Percentiles rank a stretch among this genome's conserved stretches.
These are phyloP conservation scores for Gomphus bonarii DNA, from an alignment of 1,284 basidiomycete species.

Conservation along the genomic window DNA sequence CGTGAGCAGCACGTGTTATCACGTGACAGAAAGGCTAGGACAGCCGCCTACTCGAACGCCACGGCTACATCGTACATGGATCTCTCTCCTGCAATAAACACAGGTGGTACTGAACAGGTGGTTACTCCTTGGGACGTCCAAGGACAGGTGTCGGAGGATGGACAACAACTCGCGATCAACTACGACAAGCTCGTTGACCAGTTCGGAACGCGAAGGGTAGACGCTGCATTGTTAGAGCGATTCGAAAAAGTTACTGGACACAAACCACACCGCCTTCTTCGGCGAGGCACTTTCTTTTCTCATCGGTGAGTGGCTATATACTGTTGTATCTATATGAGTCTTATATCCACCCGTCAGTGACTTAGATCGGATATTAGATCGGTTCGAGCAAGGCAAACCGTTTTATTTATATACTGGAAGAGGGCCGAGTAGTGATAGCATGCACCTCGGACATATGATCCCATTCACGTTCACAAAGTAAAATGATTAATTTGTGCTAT, in stretches of 20 bases:
- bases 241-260: constrained; percentile 90
- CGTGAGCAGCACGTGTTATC: no score
- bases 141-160: constrained; percentile 82
- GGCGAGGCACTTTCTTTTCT: constrained; percentile 95
- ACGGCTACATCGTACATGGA: no score
- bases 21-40: no score
- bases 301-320: constrained; percentile 59
- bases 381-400: constrained; percentile 94
- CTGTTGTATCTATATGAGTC: constrained; percentile 2
- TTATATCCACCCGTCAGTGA: constrained; percentile 45
- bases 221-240: constrained; percentile 69
- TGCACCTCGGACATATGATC: constrained; percentile 98
- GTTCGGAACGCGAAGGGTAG: constrained; percentile 86
- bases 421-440: constrained; percentile 92
- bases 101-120: constrained; percentile 55
- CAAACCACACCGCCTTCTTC: constrained; percentile 83
- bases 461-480: constrained; percentile 97
- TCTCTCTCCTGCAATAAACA: constrained; percentile 18
- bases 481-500: constrained; percentile 20
- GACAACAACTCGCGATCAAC: constrained; percentile 86
- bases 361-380: constrained; percentile 87
- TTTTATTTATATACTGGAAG: constrained; percentile 98
- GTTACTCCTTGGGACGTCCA: constrained; percentile 99
- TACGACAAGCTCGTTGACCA: constrained; percentile 94
- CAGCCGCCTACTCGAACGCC: no score